Base-by-base conservation (phyloP, 2,329 filamentous ascomycete species). In the Stagonosporopsis tanaceti region DNA sequence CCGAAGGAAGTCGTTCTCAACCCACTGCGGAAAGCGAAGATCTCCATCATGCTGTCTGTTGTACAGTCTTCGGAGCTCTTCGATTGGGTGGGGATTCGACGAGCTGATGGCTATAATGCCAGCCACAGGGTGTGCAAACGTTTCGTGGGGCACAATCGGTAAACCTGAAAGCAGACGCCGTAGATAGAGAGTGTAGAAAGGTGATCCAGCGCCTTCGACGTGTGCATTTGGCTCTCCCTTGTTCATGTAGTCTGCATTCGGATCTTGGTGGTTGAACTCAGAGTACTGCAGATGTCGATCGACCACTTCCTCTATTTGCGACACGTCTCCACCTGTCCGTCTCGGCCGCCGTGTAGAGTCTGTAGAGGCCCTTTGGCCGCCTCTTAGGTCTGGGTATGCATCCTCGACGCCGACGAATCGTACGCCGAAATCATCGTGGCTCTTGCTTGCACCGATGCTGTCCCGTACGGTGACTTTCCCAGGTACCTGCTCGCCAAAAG, bases 91-190 rank as follows among this genome's bases (percentile, higher is more conserved):
- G 28, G 86, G 81, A 66, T 93, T 96, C 56, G 90, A 87, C 9
- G 95, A 98, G 75, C 93, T 98, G 70, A 98, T 97, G 25, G 93
- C 93, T 74, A 98, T 94, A 38, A 99, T 87, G 70, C 93, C 94
- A 6, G 94, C 93, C 22, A 98, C 94, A 0, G 96, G 95, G 74
- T 99, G 95, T 5, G 90, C 87, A 76, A 98, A 97, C 0, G 95
- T 95, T 78, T 99, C 95, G 68, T 97, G 93, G 0, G 93, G 88
- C 3, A 89, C 86, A 41, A 96, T 79, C 1, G 91, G 87, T 38
- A 94, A 80, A 14, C 90, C 89, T 0, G 93, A 97, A 8, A 99
- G 80, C 37, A 99, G 76, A 47, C 93, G 87, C 28, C 92, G 87
- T 44, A 99, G 78, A 73, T 96, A 98, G 7, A 97, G 79, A 34